Conservation (phyloP, 2,329 filamentous ascomycete genomes). For the Monosporascus sp. region DNA sequence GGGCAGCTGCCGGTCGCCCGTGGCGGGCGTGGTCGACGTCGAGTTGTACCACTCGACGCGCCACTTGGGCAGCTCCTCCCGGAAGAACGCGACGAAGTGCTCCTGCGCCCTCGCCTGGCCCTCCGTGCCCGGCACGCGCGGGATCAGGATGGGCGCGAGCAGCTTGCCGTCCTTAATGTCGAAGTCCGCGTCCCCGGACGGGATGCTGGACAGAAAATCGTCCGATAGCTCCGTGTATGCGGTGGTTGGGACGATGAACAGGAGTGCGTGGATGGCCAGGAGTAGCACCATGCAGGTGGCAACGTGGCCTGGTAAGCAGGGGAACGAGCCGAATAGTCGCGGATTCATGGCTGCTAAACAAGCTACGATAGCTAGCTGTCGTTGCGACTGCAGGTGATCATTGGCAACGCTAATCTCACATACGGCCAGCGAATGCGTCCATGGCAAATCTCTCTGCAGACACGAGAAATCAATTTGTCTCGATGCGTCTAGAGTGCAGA, state of each 20-base stretch:
- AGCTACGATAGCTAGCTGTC: neutral
- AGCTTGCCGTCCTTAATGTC: conserved; percentile 66
- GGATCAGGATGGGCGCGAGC: conserved; percentile 69
- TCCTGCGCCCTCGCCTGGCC: conserved; percentile 61
- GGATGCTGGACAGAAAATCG: conserved; percentile 57
- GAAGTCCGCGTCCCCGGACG: conserved; percentile 60
- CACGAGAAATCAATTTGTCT: neutral
- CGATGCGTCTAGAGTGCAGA: neutral
- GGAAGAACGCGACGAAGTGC: conserved; percentile 71
- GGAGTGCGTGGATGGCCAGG: conserved; percentile 19
- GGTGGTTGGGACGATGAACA: conserved; percentile 19
- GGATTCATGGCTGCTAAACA: neutral
- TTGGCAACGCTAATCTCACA: neutral
- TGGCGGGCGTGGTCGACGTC: conserved; percentile 62
- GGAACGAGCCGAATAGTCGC: neutral
- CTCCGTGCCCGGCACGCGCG: conserved; percentile 69
- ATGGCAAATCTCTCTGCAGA: neutral
- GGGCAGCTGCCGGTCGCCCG: conserved; percentile 57
- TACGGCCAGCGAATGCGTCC: neutral
- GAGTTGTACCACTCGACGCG: conserved; percentile 69
- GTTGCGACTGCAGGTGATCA: neutral
- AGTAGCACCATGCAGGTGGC: conserved; percentile 9
- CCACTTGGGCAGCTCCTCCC: conserved; percentile 63
- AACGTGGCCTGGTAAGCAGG: neutral
- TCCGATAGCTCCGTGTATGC: conserved; percentile 53